These are phyloP conservation scores for Calonectria pauciramosa DNA, from an alignment of 2,329 filamentous ascomycete genomes.

Conservation along the genomic window DNA sequence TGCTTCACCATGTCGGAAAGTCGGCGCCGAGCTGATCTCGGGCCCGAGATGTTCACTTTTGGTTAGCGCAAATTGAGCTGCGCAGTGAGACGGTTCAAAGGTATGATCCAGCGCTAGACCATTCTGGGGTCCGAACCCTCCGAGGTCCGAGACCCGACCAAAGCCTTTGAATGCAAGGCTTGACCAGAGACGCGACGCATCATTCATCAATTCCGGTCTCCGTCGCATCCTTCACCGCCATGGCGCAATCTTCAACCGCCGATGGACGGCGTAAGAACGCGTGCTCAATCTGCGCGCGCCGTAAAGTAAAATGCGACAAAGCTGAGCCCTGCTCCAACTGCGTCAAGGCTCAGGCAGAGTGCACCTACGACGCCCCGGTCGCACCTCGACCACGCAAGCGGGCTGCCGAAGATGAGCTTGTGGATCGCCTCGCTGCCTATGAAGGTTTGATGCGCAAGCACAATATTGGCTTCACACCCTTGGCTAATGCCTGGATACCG, in stretches of 20 bases:
- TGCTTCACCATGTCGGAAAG: too few relatives aligned
- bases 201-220: neutral
- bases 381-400: conserved; percentile 44
- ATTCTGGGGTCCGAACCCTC: neutral
- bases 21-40: neutral
- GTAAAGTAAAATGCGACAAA: conserved; percentile 55
- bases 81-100: accelerated
- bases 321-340: conserved; percentile 60
- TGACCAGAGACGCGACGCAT: neutral
- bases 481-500: conserved; percentile 43
- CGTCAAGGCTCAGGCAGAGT: conserved; percentile 49
- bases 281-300: conserved; percentile 37
- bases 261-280: conserved; percentile 31
- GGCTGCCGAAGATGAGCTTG: conserved; percentile 45
- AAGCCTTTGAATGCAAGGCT: too few relatives aligned
- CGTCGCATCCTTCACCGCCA: neutral
- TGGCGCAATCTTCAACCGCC: neutral
- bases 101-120: neutral
- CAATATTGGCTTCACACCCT: conserved; percentile 38
- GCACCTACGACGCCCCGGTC: conserved; percentile 39
- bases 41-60: neutral
- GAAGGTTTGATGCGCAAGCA: conserved; percentile 47
- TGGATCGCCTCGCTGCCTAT: conserved; percentile 40
- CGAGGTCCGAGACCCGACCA: neutral
- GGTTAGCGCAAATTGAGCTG: neutral